Evolutionary conservation across 2,329 filamentous ascomycete species (phyloP).

Genomic region (Septoria petroselini): DNA sequence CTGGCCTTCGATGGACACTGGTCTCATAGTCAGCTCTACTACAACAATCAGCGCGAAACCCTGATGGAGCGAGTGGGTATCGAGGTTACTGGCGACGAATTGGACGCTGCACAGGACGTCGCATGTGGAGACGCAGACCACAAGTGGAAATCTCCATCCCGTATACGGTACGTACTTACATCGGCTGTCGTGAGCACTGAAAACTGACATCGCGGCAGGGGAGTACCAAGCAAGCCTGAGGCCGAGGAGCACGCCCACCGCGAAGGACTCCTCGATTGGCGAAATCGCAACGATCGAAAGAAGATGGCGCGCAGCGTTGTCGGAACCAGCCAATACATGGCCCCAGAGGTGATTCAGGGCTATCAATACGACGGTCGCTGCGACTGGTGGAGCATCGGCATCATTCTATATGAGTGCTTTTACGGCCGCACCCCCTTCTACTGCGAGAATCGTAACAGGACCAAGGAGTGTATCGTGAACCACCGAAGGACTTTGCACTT

Average conservation of each 20-base stretch:
- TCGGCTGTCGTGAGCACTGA: background rate
- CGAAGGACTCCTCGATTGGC: constrained; percentile 42
- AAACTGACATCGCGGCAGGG: background rate
- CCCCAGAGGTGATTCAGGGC: constrained; percentile 83
- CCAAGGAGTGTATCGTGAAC: constrained; percentile 79
- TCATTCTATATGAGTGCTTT: constrained; percentile 91
- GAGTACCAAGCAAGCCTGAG: constrained; percentile 15
- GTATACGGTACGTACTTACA: constrained; percentile 4
- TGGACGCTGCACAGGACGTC: constrained; percentile 59
- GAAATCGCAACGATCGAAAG: constrained; percentile 55
- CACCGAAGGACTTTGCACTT: constrained; percentile 70
- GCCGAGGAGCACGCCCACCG: constrained; percentile 28
- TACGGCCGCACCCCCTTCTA: constrained; percentile 91
- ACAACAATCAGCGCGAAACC: constrained; percentile 75
- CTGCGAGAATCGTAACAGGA: constrained; percentile 74
- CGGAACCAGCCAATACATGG: constrained; percentile 97
- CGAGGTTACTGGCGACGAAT: constrained; percentile 66
- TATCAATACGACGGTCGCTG: constrained; percentile 85
- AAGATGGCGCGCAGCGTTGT: constrained; percentile 80
- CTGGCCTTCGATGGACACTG: constrained; percentile 94
- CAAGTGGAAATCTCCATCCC: constrained; percentile 1
- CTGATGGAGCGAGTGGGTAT: constrained; percentile 75
- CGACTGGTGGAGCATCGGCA: constrained; percentile 94
- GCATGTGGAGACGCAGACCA: constrained; percentile 1
- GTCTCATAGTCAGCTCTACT: constrained; percentile 86